Percentiles rank a stretch among this genome's conserved stretches.
Conservation (phyloP, 495 filamentous ascomycete genomes). For the Polyplosphaeria fusca region DNA sequence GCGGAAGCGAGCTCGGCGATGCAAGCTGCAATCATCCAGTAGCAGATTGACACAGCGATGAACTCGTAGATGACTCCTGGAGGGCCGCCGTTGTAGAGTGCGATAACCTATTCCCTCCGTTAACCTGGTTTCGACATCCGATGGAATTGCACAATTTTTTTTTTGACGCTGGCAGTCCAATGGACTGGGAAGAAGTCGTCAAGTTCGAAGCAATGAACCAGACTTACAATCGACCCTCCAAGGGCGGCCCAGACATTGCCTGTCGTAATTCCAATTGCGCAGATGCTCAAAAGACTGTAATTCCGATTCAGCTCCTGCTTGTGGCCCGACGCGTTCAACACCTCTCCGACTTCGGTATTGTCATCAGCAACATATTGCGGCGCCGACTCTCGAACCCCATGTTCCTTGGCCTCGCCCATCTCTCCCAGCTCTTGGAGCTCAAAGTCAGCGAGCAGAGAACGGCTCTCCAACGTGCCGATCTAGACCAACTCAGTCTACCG, state of each 20-base stretch:
- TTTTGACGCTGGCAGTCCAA: no score
- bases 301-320: slow-evolving; percentile 59
- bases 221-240: slow-evolving; percentile 51
- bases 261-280: slow-evolving; percentile 53
- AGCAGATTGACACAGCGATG: slow-evolving; percentile 57
- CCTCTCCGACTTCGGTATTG: slow-evolving; percentile 20
- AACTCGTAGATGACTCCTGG: slow-evolving; percentile 58
- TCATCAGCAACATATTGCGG: slow-evolving; percentile 18
- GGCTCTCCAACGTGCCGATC: no score
- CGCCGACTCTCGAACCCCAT: no score
- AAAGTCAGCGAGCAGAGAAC: no score
- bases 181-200: neutral
- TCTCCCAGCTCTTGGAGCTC: no score
- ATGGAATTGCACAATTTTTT: no score
- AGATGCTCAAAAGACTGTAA: slow-evolving; percentile 58
- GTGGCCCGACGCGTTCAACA: slow-evolving; percentile 58
- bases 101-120: slow-evolving; percentile 27
- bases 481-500: no score
- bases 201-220: neutral
- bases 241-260: slow-evolving; percentile 61
- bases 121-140: neutral
- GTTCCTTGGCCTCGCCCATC: no score
- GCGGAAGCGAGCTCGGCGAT: slow-evolving; percentile 72
- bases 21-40: slow-evolving; percentile 48
- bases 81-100: slow-evolving; percentile 53